Evolutionary conservation across 306 rosid genomes (phyloP), one percentile per base, ranked within the genome.

Genomic region (Gastrolobium bilobum): DNA sequence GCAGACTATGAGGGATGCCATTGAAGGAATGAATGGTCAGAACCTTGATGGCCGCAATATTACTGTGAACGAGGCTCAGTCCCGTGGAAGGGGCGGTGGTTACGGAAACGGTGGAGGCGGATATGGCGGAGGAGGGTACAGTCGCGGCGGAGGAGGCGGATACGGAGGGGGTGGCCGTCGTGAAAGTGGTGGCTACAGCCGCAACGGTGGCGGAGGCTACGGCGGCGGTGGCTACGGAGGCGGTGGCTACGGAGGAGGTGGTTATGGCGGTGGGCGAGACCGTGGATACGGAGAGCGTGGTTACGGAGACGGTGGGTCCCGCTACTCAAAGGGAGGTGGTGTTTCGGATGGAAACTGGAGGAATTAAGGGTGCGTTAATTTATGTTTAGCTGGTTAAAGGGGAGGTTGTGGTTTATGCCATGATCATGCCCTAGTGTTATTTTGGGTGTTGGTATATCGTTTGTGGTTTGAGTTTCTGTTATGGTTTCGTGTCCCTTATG

Each of bases 51-150:
- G 99, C 2, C 96, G 99, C 4, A 93, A 82, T 61, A 95, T 95
- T 33, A 95, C 99, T 0, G 99, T 95, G 4, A 95, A 95, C 79
- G 98, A 91, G 84, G 99, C 97, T 0, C 98, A 95, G 63, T 84
- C 89, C 1, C 97, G 99, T 1, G 97, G 97, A 2, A 53, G 90
- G 0, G 91, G 97, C 0, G 90, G 97, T 0, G 83, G 88, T n/a
- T 68, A 48, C 7, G 75, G 83, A 0, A 5, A 42, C 1, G 50
- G 71, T 0, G 79, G 88, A 0, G 67, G 85, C 0, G 78, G 76
- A 0, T 15, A 51, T 5, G 85, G 89, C 0, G 60, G 81, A 0
- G 83, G 85, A 0, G 87, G 89, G 0, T 78, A 84, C 0, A 61
- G 9, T 33, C 75, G 85, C 0, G 73, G 85, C 15, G 84, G 79